Evolutionary conservation across 441 rosid genomes (phyloP).

Genomic region (Rhodomyrtus psidioides): DNA sequence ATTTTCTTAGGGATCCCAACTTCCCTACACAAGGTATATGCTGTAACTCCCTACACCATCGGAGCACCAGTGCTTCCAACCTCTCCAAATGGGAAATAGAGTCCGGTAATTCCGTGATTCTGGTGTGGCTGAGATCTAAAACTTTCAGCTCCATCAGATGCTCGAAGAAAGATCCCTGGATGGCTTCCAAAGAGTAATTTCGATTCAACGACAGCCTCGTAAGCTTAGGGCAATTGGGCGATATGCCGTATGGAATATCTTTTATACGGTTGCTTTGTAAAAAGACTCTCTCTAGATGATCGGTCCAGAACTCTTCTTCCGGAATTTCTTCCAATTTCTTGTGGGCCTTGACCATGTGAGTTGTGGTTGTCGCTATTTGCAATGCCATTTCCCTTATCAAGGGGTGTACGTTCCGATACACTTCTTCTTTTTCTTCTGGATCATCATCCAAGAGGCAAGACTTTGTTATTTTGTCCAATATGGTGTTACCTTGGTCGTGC

Average conservation of each 20-base stretch:
- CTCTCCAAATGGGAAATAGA: background rate
- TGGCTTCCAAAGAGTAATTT: background rate
- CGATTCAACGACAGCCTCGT: background rate
- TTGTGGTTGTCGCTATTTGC: background rate
- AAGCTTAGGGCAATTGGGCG: background rate
- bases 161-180: background rate
- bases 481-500: background rate
- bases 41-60: rapidly evolving
- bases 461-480: background rate
- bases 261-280: rapidly evolving
- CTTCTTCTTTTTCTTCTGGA: too few species aligned
- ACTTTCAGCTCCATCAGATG: background rate
- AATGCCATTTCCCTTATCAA: background rate
- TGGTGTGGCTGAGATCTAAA: rapidly evolving
- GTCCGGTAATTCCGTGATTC: rapidly evolving
- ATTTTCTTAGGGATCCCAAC: rapidly evolving
- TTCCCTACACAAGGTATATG: background rate
- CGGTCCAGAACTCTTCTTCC: rapidly evolving
- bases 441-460: background rate
- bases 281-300: background rate
- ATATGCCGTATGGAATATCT: background rate
- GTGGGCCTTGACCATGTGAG: rapidly evolving
- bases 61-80: background rate
- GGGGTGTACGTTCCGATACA: rapidly evolving
- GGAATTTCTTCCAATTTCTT: background rate